phyloP scores from a whole-genome alignment of 441 rosid genomes.

The Populus hybrid region DNA sequence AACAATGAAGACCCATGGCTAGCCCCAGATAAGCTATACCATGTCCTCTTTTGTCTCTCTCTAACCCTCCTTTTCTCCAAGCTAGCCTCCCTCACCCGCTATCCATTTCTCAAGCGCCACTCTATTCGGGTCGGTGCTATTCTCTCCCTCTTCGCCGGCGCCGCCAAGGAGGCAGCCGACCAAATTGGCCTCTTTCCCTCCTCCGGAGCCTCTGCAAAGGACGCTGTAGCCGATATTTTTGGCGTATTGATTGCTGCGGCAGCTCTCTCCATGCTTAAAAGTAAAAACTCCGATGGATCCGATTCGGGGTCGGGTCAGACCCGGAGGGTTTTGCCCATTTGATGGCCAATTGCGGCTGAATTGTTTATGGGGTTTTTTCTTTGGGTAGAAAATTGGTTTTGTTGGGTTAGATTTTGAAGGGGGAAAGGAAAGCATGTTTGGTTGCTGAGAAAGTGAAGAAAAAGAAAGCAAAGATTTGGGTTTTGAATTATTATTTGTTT shows the following conservation, averaged over 20 bases:
- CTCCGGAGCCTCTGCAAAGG: constrained; percentile 77
- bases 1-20: constrained; percentile 68
- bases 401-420: neutral
- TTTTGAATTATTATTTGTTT: neutral
- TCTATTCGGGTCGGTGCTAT: constrained; percentile 62
- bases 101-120: constrained; percentile 53
- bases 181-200: constrained; percentile 80
- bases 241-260: constrained; percentile 56
- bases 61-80: constrained; percentile 67
- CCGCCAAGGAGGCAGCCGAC: constrained; percentile 84
- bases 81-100: constrained; percentile 51
- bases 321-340: constrained; percentile 54
- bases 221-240: constrained; percentile 60
- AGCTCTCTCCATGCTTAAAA: constrained; percentile 38
- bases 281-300: constrained; percentile 16
- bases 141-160: constrained; percentile 76
- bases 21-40: constrained; percentile 79
- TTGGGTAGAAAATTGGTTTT: neutral
- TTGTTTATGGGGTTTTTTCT: neutral
- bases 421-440: neutral
- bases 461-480: neutral
- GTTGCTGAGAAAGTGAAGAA: too few relatives aligned
- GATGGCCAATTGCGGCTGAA: constrained; percentile 11
- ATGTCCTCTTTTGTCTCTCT: constrained; percentile 71
- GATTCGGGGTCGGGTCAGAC: constrained; percentile 27